Evolutionary conservation across 2,329 filamentous ascomycete genomes (phyloP).

Genomic region (Cladosporium velox): DNA sequence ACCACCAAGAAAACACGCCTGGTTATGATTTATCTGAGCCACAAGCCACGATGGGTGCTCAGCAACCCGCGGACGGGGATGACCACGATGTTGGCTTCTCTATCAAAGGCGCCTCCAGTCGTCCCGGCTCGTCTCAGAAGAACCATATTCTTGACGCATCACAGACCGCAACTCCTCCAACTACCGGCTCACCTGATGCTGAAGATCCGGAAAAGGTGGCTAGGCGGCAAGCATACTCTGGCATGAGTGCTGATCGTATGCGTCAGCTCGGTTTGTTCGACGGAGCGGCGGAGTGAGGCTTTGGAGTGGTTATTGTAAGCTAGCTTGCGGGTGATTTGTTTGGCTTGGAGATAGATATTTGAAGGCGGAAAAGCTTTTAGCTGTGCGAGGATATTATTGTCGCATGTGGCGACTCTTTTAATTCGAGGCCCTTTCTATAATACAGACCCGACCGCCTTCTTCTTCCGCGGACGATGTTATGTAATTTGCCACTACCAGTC

Average conservation of each 20-base stretch:
- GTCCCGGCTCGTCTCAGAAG: constrained; percentile 25
- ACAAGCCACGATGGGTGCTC: constrained; percentile 9
- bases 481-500: neutral
- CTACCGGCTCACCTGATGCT: constrained; percentile 39
- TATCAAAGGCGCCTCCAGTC: constrained; percentile 29
- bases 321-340: neutral
- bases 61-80: constrained; percentile 22
- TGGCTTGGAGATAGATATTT: neutral
- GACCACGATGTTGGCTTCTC: constrained; percentile 28
- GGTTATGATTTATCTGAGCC: constrained; percentile 19
- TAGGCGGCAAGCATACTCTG: constrained; percentile 32
- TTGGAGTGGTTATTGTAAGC: neutral
- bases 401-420: neutral
- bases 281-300: constrained; percentile 26
- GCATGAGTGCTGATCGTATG: constrained; percentile 41
- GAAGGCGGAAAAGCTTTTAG: neutral
- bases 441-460: neutral
- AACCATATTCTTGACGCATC: constrained; percentile 37
- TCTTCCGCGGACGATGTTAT: neutral
- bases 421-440: neutral
- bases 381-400: neutral
- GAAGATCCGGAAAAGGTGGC: constrained; percentile 34
- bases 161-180: constrained; percentile 50
- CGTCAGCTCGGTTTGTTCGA: constrained; percentile 36
- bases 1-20: constrained; percentile 15